Evolutionary conservation across 2,329 filamentous ascomycete genomes (phyloP).

Genomic region (Penicillium nordicum): DNA sequence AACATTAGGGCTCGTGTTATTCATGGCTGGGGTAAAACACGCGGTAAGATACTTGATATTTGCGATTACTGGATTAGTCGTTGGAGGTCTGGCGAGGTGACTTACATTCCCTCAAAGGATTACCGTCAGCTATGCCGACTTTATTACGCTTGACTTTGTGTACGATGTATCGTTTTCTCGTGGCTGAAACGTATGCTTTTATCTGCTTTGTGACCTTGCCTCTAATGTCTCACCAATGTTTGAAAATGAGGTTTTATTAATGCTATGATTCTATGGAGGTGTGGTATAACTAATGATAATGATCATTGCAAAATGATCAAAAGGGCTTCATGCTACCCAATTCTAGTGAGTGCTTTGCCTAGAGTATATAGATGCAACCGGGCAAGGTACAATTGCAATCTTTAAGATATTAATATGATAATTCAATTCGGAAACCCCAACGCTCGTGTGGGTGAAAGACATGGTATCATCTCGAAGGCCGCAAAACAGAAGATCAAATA

Average conservation of each 20-base stretch:
- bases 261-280: neutral
- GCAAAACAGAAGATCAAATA: neutral
- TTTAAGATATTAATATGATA: neutral
- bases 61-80: neutral
- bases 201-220: neutral
- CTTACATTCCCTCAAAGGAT: neutral
- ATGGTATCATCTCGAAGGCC: conserved; percentile 9
- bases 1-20: neutral
- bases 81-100: neutral
- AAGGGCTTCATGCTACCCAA: neutral
- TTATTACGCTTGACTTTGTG: neutral
- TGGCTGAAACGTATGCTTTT: neutral
- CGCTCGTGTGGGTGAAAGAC: neutral
- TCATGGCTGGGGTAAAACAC: neutral
- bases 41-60: neutral
- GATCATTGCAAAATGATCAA: neutral
- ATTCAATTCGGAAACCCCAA: conserved; percentile 1
- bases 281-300: neutral
- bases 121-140: neutral
- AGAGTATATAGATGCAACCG: neutral
- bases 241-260: neutral
- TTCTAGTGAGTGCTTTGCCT: neutral
- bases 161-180: neutral
- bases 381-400: neutral
- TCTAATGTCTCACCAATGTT: neutral